Evolutionary conservation across 192 early-diverging fungal species (phyloP).

Genomic region (Coemansia sp.): DNA sequence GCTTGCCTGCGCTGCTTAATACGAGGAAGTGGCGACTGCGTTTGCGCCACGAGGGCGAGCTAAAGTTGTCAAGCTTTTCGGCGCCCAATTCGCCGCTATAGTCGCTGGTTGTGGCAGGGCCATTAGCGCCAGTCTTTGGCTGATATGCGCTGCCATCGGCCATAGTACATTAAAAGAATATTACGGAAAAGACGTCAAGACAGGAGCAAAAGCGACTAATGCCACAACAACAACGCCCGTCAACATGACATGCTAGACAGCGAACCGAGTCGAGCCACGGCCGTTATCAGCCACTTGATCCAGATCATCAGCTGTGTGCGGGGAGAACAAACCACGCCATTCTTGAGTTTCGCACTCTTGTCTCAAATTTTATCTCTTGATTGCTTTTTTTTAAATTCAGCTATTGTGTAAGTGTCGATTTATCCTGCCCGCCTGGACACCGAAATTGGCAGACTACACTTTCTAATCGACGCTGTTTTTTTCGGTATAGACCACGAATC

Average conservation of each 20-base stretch:
- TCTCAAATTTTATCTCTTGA: neutral
- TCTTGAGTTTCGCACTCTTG: neutral
- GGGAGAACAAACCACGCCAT: constrained; percentile 4
- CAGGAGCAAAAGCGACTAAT: neutral
- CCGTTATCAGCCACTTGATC: neutral
- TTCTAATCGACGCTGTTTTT: neutral
- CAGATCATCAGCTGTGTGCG: neutral
- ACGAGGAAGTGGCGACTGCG: constrained; percentile 85
- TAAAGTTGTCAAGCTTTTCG: constrained; percentile 46
- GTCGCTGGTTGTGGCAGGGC: neutral
- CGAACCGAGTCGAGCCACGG: neutral
- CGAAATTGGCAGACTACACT: neutral
- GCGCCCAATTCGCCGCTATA: constrained; percentile 4
- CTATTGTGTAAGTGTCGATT: neutral
- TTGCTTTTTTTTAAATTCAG: neutral
- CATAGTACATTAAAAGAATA: neutral
- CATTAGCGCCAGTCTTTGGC: neutral
- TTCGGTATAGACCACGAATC: neutral
- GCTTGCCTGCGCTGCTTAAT: constrained; percentile 90
- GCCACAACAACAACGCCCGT: neutral
- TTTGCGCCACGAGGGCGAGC: constrained; percentile 38
- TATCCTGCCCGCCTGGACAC: neutral
- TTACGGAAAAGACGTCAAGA: neutral
- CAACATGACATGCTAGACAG: neutral
- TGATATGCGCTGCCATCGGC: neutral